These are phyloP conservation scores for Solanum virginianum DNA, from an alignment of 257 asterid species.

Conservation along the genomic window DNA sequence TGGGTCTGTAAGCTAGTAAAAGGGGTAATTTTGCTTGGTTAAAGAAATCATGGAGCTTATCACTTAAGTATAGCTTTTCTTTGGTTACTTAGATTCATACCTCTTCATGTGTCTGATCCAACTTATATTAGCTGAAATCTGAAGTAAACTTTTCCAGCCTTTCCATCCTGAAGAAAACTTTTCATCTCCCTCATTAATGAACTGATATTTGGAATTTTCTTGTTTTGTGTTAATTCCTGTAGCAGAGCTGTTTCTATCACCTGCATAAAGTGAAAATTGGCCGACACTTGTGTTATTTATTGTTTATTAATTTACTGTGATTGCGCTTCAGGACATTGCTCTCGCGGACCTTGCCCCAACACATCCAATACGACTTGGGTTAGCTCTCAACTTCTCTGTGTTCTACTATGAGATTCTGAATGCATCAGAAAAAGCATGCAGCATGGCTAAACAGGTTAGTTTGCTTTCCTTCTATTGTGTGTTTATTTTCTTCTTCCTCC, in stretches of 20 bases:
- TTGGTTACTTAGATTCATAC: neutral
- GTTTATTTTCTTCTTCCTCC: neutral
- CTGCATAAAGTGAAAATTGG: neutral
- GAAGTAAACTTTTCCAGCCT: neutral
- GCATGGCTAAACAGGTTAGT: constrained; percentile 60
- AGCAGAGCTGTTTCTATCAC: neutral
- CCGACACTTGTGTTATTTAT: too few species aligned
- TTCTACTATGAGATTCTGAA: constrained; percentile 59
- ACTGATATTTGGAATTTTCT: neutral
- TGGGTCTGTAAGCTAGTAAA: neutral
- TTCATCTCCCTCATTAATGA: neutral
- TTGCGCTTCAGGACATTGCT: constrained; percentile 37
- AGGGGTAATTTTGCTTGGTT: neutral
- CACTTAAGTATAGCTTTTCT: neutral
- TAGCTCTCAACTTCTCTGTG: constrained; percentile 58
- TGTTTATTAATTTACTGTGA: neutral
- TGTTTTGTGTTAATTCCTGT: neutral
- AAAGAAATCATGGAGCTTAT: neutral
- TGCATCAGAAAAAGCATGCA: constrained; percentile 54
- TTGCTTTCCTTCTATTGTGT: neutral
- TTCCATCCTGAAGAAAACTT: neutral
- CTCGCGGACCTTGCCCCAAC: constrained; percentile 52
- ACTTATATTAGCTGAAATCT: neutral
- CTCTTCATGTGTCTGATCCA: neutral
- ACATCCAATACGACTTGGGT: constrained; percentile 15